Conservation (phyloP, 2,329 filamentous ascomycete genomes). For the Ophiostoma piceae region DNA sequence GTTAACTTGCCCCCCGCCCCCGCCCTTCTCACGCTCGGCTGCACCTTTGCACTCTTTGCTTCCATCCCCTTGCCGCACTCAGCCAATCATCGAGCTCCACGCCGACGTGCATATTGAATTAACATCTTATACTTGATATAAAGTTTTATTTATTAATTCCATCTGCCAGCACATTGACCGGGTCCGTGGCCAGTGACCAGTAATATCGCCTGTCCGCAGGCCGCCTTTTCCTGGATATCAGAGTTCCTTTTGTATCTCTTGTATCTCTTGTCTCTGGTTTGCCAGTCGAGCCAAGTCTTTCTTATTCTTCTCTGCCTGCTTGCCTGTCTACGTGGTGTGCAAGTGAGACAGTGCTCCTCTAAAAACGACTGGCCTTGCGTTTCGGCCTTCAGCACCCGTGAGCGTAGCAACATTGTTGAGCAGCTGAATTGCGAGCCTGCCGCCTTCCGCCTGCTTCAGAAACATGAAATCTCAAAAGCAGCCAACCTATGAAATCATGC, state of each 20-base stretch:
- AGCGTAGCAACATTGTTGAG: neutral
- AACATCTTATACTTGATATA: neutral
- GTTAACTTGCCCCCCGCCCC: constrained; percentile 14
- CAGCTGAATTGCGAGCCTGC: neutral
- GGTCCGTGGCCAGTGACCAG: constrained; percentile 8
- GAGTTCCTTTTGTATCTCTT: neutral
- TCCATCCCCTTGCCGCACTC: constrained; percentile 15
- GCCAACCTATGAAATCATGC: neutral
- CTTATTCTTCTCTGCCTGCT: neutral
- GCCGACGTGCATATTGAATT: constrained; percentile 19
- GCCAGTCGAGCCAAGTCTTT: neutral
- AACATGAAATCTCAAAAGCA: neutral
- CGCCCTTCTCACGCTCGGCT: constrained; percentile 11
- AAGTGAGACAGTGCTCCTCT: neutral
- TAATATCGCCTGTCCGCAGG: neutral
- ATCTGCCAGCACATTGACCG: constrained; percentile 14
- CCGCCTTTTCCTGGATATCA: neutral
- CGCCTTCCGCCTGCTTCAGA: neutral
- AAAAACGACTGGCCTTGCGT: neutral
- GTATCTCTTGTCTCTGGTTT: neutral
- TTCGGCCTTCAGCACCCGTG: neutral
- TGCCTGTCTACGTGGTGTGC: neutral
- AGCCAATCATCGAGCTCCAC: constrained; percentile 28
- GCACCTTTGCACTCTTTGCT: constrained; percentile 7
- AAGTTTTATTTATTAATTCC: neutral